A percentile compares a stretch with the other conserved stretches of the same genome.
phyloP scores from a whole-genome alignment of 2,329 filamentous ascomycete genomes.

The Neonectria ditissima region DNA sequence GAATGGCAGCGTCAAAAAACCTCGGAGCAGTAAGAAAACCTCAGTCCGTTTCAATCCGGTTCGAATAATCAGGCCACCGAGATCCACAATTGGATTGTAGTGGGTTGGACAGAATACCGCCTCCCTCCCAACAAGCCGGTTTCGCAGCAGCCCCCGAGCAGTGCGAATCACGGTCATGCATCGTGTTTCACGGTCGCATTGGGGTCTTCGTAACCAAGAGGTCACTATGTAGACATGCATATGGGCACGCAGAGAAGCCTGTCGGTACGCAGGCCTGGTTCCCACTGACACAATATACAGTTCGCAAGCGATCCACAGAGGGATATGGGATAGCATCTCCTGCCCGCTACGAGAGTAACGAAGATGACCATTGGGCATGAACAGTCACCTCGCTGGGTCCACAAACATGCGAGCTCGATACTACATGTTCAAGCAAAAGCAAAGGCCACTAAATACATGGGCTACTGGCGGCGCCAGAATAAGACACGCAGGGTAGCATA shows the following conservation, averaged over 20 bases:
- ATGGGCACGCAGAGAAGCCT: constrained; percentile 8
- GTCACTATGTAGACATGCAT: constrained; percentile 10
- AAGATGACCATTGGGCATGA: constrained; percentile 6
- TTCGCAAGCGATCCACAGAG: constrained; percentile 21
- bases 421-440: constrained; percentile 21
- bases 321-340: constrained; percentile 8
- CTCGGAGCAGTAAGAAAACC: not conserved
- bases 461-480: constrained; percentile 9
- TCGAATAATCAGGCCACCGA: not conserved
- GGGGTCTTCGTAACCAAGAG: constrained; percentile 5
- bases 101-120: not conserved
- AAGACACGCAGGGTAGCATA: constrained; percentile 15
- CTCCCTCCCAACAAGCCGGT: constrained; percentile 5
- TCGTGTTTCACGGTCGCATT: constrained; percentile 23
- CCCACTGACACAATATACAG: constrained; percentile 20
- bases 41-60: not conserved
- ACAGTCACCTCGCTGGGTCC: constrained; percentile 12
- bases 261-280: not conserved
- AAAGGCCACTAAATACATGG: constrained; percentile 10
- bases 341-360: not conserved
- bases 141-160: constrained; percentile 13
- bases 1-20: not conserved
- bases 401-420: constrained; percentile 23
- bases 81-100: not conserved
- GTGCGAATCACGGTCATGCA: constrained; percentile 14